These are phyloP conservation scores for Penicillium antarcticum DNA, from an alignment of 495 filamentous ascomycete genomes.

Conservation along the genomic window DNA sequence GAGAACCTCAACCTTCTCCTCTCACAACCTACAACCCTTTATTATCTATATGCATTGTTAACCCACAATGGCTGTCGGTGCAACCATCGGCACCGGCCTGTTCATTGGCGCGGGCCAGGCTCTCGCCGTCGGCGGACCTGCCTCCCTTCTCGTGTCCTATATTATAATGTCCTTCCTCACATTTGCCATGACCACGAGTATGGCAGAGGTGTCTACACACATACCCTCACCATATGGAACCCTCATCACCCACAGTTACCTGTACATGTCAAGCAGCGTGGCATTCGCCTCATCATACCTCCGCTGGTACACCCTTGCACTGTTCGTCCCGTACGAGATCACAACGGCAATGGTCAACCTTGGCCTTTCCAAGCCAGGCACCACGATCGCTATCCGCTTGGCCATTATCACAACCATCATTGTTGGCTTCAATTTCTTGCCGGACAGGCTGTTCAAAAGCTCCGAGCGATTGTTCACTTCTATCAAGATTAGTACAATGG, in stretches of 20 bases:
- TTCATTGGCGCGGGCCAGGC: constrained; percentile 40
- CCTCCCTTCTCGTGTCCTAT: constrained; percentile 37
- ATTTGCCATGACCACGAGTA: constrained; percentile 56
- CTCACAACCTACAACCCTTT: neutral
- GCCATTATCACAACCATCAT: constrained; percentile 67
- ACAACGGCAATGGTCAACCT: constrained; percentile 83
- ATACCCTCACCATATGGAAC: constrained; percentile 54
- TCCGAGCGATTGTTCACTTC: constrained; percentile 76
- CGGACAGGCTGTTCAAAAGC: constrained; percentile 74
- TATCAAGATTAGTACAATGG: constrained; percentile 75
- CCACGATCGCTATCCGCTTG: constrained; percentile 67
- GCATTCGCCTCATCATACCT: constrained; percentile 58
- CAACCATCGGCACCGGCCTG: constrained; percentile 40
- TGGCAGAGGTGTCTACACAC: constrained; percentile 64
- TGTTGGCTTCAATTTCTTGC: constrained; percentile 71
- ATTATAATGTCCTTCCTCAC: constrained; percentile 52
- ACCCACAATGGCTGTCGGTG: constrained; percentile 28
- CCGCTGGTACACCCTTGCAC: constrained; percentile 59
- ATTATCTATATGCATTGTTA: constrained; percentile 15
- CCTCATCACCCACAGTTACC: constrained; percentile 52
- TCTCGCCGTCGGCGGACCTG: constrained; percentile 39
- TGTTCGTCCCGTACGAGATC: constrained; percentile 70
- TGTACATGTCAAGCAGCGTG: constrained; percentile 47
- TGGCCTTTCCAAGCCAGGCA: constrained; percentile 63
- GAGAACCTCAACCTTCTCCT: neutral